Evolutionary conservation across 129 eudicot genomes (phyloP).

Genomic region (Helianthus annuus): HanXRQr2.0-SUNRISE NC_035442.2:20792405-20792904

Average conservation of each 20-base stretch:
- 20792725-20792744: constrained; percentile 13
- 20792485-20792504: constrained; percentile 5
- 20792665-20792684: constrained; percentile 11
- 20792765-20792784: not conserved
- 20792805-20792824: constrained; percentile 15
- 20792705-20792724: not conserved
- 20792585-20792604: constrained; percentile 18
- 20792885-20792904: not conserved
- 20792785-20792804: constrained; percentile 8
- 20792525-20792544: not conserved
- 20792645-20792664: not conserved
- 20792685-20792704: constrained; percentile 2
- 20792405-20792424: constrained; percentile 3
- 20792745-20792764: constrained; percentile 1
- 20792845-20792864: constrained; percentile 7
- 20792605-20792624: not conserved
- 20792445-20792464: not conserved
- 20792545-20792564: not conserved
- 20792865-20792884: not conserved
- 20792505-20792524: not conserved
- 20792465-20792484: constrained; percentile 12
- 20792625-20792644: not conserved
- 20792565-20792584: constrained; percentile 2
- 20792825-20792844: not conserved
- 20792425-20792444: no score